These are phyloP conservation scores for Neonectria hederae DNA, from an alignment of 2,329 filamentous ascomycete species.

Conservation along the genomic window DNA sequence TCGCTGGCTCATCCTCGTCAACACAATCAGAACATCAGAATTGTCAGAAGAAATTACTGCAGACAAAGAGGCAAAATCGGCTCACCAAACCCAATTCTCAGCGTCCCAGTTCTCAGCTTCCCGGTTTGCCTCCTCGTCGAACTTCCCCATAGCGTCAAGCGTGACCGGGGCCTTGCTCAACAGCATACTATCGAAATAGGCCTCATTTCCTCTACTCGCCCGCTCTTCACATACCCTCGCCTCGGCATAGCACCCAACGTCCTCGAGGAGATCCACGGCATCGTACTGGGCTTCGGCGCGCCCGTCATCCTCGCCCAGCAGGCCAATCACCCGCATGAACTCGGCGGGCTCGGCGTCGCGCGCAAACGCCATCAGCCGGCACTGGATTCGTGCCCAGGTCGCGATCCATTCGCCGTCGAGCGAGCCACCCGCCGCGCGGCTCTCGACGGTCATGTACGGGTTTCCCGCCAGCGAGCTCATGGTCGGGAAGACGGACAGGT, in stretches of 20 bases:
- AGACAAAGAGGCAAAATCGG: neutral
- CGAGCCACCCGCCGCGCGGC: conserved; percentile 48
- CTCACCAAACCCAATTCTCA: neutral
- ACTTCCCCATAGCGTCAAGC: neutral
- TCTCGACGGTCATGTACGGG: conserved; percentile 45
- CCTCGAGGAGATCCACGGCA: conserved; percentile 48
- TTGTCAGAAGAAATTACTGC: neutral
- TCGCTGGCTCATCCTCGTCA: neutral
- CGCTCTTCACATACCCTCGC: conserved; percentile 40
- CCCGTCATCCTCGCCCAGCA: conserved; percentile 30
- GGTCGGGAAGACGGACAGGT: neutral
- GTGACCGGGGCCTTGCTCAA: neutral
- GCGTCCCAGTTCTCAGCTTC: neutral
- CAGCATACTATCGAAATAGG: conserved; percentile 39
- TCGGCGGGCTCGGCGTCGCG: conserved; percentile 43
- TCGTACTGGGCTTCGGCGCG: conserved; percentile 43
- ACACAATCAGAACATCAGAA: neutral
- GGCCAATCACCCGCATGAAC: conserved; percentile 40
- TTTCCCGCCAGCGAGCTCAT: neutral
- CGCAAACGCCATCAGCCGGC: conserved; percentile 44
- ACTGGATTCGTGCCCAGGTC: conserved; percentile 48
- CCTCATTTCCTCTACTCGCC: conserved; percentile 37
- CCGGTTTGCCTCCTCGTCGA: no score
- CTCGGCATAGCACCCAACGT: conserved; percentile 46
- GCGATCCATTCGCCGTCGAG: conserved; percentile 48